A percentile compares a stretch with the other conserved stretches of the same genome.
These are phyloP conservation scores for Suillus variegatus DNA, from an alignment of 768 basidiomycete species.

Conservation along the genomic window DNA sequence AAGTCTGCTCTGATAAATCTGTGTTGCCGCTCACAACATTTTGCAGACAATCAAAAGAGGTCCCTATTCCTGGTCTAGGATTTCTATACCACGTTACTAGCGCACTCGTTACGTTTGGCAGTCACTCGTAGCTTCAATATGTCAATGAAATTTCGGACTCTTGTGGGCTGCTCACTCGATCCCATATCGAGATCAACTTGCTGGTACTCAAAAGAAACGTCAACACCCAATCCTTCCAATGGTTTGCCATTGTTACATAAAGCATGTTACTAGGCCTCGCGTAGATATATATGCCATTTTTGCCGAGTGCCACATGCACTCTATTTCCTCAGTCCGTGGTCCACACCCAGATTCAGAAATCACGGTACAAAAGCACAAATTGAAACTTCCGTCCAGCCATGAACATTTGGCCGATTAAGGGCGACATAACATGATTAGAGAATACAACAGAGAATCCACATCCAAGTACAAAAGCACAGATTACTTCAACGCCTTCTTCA, in stretches of 20 bases:
- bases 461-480: conserved; percentile 1
- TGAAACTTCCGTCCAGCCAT: background rate
- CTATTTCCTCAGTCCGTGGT: background rate
- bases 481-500: conserved; percentile 79
- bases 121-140: background rate
- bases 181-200: background rate
- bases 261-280: background rate
- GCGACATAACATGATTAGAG: background rate
- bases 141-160: background rate
- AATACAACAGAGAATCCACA: conserved; percentile 4
- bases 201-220: background rate
- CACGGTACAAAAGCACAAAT: background rate
- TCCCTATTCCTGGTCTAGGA: conserved; percentile 32
- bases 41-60: conserved; percentile 25
- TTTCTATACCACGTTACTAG: conserved; percentile 19
- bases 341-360: background rate
- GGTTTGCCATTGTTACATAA: background rate
- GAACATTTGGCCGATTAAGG: background rate
- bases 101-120: background rate
- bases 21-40: background rate
- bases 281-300: background rate
- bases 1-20: conserved; percentile 18
- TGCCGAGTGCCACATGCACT: background rate
- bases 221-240: background rate
- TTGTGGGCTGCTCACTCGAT: background rate